A percentile compares a stretch with the other conserved stretches of the same genome.
These are phyloP conservation scores for Russula griseocarnosa DNA, from an alignment of 768 basidiomycete genomes.

Conservation along the genomic window DNA sequence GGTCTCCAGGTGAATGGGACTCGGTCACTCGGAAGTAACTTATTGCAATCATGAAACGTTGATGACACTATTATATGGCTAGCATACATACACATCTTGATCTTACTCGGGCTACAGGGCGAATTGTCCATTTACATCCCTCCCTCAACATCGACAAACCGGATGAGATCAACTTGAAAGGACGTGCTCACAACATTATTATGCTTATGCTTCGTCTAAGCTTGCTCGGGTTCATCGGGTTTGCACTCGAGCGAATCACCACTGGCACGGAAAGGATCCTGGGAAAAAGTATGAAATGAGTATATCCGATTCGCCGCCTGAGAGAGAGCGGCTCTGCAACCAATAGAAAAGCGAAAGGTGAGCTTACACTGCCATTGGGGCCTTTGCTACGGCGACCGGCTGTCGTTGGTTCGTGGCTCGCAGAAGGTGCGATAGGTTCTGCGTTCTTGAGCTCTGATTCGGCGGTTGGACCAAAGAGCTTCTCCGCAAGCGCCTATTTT, in stretches of 20 bases:
- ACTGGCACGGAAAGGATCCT: conserved; percentile 11
- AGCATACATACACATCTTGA: not conserved
- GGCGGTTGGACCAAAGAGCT: conserved; percentile 6
- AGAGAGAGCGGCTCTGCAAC: not conserved
- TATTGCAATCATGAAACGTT: not conserved
- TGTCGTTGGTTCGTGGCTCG: not conserved
- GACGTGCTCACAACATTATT: not conserved
- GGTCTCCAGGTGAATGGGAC: not conserved
- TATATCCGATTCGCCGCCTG: not conserved
- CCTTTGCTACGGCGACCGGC: conserved; percentile 12
- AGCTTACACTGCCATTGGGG: conserved; percentile 10
- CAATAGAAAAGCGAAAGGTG: not conserved
- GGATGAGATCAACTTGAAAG: not conserved
- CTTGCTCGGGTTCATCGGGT: not conserved
- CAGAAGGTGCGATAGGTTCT: not conserved
- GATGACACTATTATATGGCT: not conserved
- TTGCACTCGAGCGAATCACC: not conserved
- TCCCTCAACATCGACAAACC: not conserved
- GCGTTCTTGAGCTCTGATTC: not conserved
- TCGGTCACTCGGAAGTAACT: too few species aligned
- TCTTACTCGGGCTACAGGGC: not conserved
- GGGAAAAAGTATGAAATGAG: not conserved
- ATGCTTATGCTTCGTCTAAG: not conserved
- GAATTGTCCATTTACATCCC: not conserved
- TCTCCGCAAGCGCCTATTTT: conserved; percentile 6